Percentiles rank a stretch among this genome's conserved stretches.
Evolutionary conservation across 176 grass and related monocot species (phyloP).

Genomic region (Ananas comosus): DNA sequence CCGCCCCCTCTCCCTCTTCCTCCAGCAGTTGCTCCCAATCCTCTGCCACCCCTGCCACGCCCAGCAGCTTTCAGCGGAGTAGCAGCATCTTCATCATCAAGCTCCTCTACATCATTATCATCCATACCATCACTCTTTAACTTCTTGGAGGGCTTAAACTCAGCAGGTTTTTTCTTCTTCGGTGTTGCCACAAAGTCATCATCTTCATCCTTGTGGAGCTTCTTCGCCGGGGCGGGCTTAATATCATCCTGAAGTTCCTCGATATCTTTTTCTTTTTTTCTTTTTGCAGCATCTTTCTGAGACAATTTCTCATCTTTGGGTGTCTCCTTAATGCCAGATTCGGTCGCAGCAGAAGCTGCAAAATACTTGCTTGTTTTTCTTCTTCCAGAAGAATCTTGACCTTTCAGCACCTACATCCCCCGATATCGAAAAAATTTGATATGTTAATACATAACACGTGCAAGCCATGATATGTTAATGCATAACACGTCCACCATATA

Average conservation of each 20-base stretch:
- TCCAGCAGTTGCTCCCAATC: conserved; percentile 39
- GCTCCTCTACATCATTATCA: conserved; percentile 36
- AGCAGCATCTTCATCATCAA: conserved; percentile 42
- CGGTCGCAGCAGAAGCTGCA: conserved; percentile 33
- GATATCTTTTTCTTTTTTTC: conserved; percentile 35
- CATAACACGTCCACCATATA: too few relatives aligned
- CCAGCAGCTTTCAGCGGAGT: conserved; percentile 54
- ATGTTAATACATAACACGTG: not conserved
- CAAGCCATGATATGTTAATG: too few relatives aligned
- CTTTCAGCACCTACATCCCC: conserved; percentile 23
- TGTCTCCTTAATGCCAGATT: conserved; percentile 30
- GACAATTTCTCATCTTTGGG: conserved; percentile 22
- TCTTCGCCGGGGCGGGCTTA: conserved; percentile 48
- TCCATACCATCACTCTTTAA: conserved; percentile 38
- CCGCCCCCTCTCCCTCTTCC: conserved; percentile 85
- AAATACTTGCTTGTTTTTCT: conserved; percentile 94
- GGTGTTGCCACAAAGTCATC: conserved; percentile 50
- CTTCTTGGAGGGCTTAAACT: conserved; percentile 54
- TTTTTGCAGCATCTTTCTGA: conserved; percentile 45
- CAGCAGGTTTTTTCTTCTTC: conserved; percentile 40
- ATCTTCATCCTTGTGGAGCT: conserved; percentile 36
- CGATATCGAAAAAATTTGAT: conserved; percentile 1
- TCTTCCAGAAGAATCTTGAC: conserved; percentile 58
- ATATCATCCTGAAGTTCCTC: conserved; percentile 36
- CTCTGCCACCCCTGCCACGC: conserved; percentile 54